Base-by-base conservation (phyloP, 2,329 filamentous ascomycete genomes). In the Pseudogymnoascus sp. region DNA sequence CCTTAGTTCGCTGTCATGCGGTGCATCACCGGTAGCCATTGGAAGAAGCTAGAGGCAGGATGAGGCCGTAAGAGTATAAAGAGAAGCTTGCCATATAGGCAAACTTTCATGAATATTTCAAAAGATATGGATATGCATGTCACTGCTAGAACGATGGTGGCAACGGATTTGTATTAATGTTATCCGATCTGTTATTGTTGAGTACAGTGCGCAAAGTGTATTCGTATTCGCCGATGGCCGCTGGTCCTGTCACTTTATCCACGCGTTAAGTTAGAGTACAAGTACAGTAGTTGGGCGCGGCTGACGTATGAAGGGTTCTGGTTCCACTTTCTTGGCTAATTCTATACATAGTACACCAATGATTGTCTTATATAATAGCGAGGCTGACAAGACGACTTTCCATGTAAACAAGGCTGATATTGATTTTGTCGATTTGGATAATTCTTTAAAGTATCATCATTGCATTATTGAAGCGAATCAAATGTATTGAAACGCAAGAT, bases 51-150 rank as follows among this genome's bases (percentile, higher is more conserved):
- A 21, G 2, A 12, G 28, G 10, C 50, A 34, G 28, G 50, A 56
- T 34, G 28, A 18, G 11, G 28, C 50, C 3, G 50, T 12, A 21
- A 34, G 50, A 34, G 28, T 34, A 56, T 21, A 28, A 34, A 34
- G 50, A 56, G 50, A 56, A 56, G 50, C 28, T 56, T 56, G 50
- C 50, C 50, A 56, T 56, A 21, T 56, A 56, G 50, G 50, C 50
- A 56, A 56, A 34, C 50, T 11, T 21, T 56, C 11, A 34, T 56
- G 28, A 36, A 36, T 56, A 36, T 56, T 56, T 36, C 11, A 56
- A 34, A 34, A 36, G 10, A 56, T 56, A 56, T 34, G 50, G 5
- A 56, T 56, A 56, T 34, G 50, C 50, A 56, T 56, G 50, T 56
- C 50, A 56, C 50, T 56, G 50, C 28, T 56, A 21, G 28, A 21